These are phyloP conservation scores for Crithidia expoeki DNA, from an alignment of 208 protist species.

Conservation along the genomic window DNA sequence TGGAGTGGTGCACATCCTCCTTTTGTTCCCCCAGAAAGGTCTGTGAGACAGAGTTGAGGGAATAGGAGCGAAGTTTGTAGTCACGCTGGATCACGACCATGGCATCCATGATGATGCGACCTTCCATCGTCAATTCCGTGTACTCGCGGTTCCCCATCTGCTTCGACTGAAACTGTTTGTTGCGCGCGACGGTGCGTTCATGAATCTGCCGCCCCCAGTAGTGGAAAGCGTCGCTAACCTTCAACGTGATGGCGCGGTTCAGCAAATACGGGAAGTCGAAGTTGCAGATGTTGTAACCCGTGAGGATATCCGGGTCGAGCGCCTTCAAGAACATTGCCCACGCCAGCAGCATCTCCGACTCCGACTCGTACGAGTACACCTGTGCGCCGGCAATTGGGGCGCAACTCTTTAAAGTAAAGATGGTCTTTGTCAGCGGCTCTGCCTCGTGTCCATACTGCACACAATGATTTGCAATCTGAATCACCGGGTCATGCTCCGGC, in stretches of 20 bases:
- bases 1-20: slow-evolving; percentile 99
- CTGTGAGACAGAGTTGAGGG: slow-evolving; percentile 98
- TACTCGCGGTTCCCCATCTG: slow-evolving; percentile 98
- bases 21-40: slow-evolving; percentile 99
- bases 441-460: slow-evolving; percentile 85
- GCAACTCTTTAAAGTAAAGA: slow-evolving; percentile 96
- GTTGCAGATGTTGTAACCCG: slow-evolving; percentile 99
- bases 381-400: slow-evolving; percentile 95
- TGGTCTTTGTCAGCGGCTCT: slow-evolving; percentile 67
- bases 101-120: slow-evolving; percentile 97
- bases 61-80: slow-evolving; percentile 99
- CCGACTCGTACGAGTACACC: slow-evolving; percentile 94
- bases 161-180: slow-evolving; percentile 97
- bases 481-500: slow-evolving; percentile 98
- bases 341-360: slow-evolving; percentile 94
- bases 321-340: slow-evolving; percentile 87
- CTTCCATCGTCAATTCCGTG: slow-evolving; percentile 97
- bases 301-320: slow-evolving; percentile 96
- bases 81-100: slow-evolving; percentile 97
- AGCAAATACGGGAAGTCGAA: slow-evolving; percentile 99
- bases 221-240: slow-evolving; percentile 88
- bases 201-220: slow-evolving; percentile 92
- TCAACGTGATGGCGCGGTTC: slow-evolving; percentile 92
- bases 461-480: slow-evolving; percentile 99
- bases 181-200: slow-evolving; percentile 89